Base-by-base conservation (phyloP, 2,329 filamentous ascomycete species). In the Claviceps africana region DNA sequence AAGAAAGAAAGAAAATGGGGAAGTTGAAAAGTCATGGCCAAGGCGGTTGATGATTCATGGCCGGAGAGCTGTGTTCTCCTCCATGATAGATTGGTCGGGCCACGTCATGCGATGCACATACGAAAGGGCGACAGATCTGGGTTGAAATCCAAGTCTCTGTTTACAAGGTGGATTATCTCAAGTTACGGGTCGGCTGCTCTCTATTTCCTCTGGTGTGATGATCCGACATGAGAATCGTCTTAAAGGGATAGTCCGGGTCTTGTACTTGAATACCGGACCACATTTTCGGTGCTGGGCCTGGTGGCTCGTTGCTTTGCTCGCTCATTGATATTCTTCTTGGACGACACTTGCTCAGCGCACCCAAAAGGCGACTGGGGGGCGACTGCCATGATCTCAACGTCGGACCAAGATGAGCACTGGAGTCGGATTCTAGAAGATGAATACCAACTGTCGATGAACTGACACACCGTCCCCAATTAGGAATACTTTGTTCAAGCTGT, bases 401-500 rank as follows among this genome's bases (percentile, higher is more conserved):
- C 61, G 59, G 62, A 60, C 58, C 60, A 64, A 59, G 56, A 59
- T 62, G 60, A 30, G 61, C 59, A 58, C 58, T 59, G 60, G 58
- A 65, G 58, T 62, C 59, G 60, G 58, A 59, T 31, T 47, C 28
- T 13, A 21, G 17, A 22, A 21, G 22, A 42, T 21, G 59, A 59
- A 56, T 52, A 53, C 55, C 59, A 57, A 56, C 60, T 63, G 59
- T 60, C 60, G 69, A 67, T 71, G 75, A 64, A 86, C 85, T 88
- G 81, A 88, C 83, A 70, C 73, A n/a, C 67, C 3, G 74, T 75
- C 69, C 70, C 71, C 69, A 70, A 70, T 73, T 88, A 98, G 93
- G 93, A 98, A 74, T 98, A 97, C 72, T 97, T 98, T 70, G 73
- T 77, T 65, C 85, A 88, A 65, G 85, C 87, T 62, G 82, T 95